Conservation (phyloP, 768 basidiomycete genomes). For the Tephrocybe sp. region DNA sequence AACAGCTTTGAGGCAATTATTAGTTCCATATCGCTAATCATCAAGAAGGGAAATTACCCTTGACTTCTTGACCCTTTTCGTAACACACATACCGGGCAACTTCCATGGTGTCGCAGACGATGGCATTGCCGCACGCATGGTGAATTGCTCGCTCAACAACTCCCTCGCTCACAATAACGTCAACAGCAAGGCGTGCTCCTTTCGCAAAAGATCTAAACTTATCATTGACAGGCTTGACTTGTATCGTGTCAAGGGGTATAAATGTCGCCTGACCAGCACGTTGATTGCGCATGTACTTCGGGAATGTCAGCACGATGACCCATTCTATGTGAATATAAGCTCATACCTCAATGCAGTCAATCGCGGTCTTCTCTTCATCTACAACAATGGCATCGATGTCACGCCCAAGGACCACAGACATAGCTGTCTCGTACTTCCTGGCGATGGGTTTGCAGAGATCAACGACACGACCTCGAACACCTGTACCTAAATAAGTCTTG, state of each 20-base stretch:
- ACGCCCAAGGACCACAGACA: slow-evolving; percentile 88
- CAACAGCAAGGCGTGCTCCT: slow-evolving; percentile 82
- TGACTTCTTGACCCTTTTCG: slow-evolving; percentile 94
- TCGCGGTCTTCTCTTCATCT: slow-evolving; percentile 95
- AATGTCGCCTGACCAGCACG: slow-evolving; percentile 96
- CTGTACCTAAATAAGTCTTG: slow-evolving; percentile 33
- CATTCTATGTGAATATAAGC: background rate
- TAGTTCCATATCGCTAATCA: background rate
- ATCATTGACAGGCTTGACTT: slow-evolving; percentile 91
- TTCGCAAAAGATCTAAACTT: slow-evolving; percentile 92
- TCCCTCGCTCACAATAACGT: slow-evolving; percentile 81
- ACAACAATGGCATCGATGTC: slow-evolving; percentile 97
- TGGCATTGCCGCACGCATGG: slow-evolving; percentile 91
- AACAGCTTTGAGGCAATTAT: slow-evolving; percentile 59
- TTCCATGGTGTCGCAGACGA: slow-evolving; percentile 96
- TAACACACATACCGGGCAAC: slow-evolving; percentile 89
- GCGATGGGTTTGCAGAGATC: slow-evolving; percentile 95
- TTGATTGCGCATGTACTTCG: slow-evolving; percentile 90
- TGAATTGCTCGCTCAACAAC: slow-evolving; percentile 93
- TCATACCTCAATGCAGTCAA: slow-evolving; percentile 92
- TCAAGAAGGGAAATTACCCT: slow-evolving; percentile 60
- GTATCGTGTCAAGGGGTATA: slow-evolving; percentile 97
- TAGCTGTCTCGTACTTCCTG: slow-evolving; percentile 89
- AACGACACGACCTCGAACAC: slow-evolving; percentile 89
- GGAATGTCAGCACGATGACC: background rate